phyloP scores from a whole-genome alignment of 163 green algal genomes.

The Scenedesmus sp. region DNA sequence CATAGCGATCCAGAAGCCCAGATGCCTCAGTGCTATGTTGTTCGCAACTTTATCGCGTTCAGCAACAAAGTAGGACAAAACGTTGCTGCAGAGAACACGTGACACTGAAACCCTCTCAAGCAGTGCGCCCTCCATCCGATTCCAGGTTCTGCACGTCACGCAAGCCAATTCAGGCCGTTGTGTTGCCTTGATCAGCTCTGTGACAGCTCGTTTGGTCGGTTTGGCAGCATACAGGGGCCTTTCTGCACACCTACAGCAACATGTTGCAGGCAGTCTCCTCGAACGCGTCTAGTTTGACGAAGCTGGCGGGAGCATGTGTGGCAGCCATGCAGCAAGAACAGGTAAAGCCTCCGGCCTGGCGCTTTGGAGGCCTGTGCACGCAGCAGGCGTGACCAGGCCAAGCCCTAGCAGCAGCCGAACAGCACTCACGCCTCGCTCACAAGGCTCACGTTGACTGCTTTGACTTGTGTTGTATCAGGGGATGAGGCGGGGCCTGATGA shows the following conservation, averaged over 20 bases:
- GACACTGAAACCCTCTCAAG: slow-evolving; percentile 8
- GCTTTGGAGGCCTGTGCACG: background rate
- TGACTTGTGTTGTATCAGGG: background rate
- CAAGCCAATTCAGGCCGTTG: background rate
- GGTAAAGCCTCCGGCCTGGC: background rate
- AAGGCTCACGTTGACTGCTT: background rate
- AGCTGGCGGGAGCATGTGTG: slow-evolving; percentile 28
- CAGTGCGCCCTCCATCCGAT: background rate
- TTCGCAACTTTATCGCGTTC: background rate
- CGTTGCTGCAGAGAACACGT: background rate
- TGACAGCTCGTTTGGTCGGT: background rate
- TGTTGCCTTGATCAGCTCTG: background rate
- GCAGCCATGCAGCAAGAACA: slow-evolving; percentile 14
- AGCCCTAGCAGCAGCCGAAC: slow-evolving; percentile 26
- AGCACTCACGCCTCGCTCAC: background rate
- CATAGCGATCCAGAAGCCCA: background rate
- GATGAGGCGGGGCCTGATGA: slow-evolving; percentile 60
- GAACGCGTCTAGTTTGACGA: background rate
- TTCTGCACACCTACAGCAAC: background rate
- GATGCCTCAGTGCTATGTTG: background rate
- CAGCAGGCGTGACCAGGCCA: background rate
- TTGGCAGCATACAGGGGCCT: background rate
- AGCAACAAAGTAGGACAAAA: background rate
- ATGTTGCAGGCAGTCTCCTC: slow-evolving; percentile 1
- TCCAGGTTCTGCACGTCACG: background rate